Percentiles rank a stretch among this genome's conserved stretches.
phyloP scores from a whole-genome alignment of 1,284 basidiomycete species.

The Boletus sp. region DNA sequence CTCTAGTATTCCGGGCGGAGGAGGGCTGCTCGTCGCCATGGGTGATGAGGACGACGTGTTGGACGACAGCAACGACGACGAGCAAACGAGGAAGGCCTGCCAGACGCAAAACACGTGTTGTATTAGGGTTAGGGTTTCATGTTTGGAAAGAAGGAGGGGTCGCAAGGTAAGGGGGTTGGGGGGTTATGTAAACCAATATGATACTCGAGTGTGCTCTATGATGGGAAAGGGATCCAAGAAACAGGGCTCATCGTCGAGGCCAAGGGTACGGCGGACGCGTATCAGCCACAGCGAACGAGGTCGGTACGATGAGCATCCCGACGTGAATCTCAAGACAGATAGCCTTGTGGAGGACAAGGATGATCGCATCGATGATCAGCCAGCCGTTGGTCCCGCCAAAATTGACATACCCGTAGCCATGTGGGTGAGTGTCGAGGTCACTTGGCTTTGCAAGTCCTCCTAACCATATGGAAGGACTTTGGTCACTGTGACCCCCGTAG shows the following conservation, averaged over 20 bases:
- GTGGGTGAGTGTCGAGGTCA: slow-evolving; percentile 61
- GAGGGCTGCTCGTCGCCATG: slow-evolving; percentile 32
- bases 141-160: slow-evolving; percentile 10
- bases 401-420: slow-evolving; percentile 75
- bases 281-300: background rate
- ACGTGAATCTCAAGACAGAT: background rate
- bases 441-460: background rate
- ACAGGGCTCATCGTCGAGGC: background rate
- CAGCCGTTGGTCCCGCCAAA: background rate
- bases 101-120: slow-evolving; percentile 28
- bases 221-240: slow-evolving; percentile 13
- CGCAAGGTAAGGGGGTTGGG: background rate
- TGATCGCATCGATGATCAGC: background rate
- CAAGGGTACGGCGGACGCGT: background rate
- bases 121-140: slow-evolving; percentile 30
- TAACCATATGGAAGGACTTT: slow-evolving; percentile 66
- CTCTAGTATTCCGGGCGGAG: slow-evolving; percentile 55
- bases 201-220: background rate
- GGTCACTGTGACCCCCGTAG: slow-evolving; percentile 94
- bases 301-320: background rate
- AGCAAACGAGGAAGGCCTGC: background rate
- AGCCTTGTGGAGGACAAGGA: background rate
- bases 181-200: background rate
- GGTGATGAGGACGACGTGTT: slow-evolving; percentile 21
- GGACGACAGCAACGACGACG: slow-evolving; percentile 3